A percentile compares a stretch with the other conserved stretches of the same genome.
phyloP scores from a whole-genome alignment of 2,329 filamentous ascomycete species.

The Dactylellina leptospora region DNA sequence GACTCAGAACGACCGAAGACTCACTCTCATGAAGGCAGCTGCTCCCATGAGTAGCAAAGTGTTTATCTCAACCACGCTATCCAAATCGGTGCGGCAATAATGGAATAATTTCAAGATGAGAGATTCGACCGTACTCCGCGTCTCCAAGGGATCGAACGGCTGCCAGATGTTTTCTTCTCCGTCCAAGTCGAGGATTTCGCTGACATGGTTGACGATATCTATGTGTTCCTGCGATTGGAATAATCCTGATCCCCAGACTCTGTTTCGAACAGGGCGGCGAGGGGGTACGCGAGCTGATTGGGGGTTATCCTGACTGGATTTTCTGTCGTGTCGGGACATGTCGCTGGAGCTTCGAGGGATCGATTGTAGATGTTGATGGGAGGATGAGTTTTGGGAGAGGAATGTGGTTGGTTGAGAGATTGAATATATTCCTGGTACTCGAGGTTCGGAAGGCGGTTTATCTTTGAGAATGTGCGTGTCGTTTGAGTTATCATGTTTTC shows the following conservation, averaged over 20 bases:
- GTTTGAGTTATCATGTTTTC: not conserved
- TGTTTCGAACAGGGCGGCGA: not conserved
- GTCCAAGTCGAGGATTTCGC: conserved; percentile 15
- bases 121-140: not conserved
- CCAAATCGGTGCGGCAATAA: not conserved
- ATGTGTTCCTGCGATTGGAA: conserved; percentile 23
- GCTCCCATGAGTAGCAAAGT: conserved; percentile 10
- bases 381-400: too few species aligned
- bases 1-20: not conserved
- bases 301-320: not conserved
- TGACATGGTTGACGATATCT: conserved; percentile 9
- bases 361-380: too few species aligned
- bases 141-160: conserved; percentile 10
- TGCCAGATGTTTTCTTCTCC: conserved; percentile 19
- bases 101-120: conserved; percentile 4
- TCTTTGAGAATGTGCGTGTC: too few species aligned
- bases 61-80: not conserved
- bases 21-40: conserved; percentile 25
- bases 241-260: conserved; percentile 15
- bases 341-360: too few species aligned
- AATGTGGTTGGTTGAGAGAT: too few species aligned
- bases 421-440: too few species aligned
- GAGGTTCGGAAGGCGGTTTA: too few species aligned
- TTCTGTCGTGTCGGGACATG: too few species aligned
- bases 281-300: not conserved